A percentile compares a stretch with the other conserved stretches of the same genome.
Evolutionary conservation across 768 basidiomycete genomes (phyloP).

Genomic region (Rickenella mellea): DNA sequence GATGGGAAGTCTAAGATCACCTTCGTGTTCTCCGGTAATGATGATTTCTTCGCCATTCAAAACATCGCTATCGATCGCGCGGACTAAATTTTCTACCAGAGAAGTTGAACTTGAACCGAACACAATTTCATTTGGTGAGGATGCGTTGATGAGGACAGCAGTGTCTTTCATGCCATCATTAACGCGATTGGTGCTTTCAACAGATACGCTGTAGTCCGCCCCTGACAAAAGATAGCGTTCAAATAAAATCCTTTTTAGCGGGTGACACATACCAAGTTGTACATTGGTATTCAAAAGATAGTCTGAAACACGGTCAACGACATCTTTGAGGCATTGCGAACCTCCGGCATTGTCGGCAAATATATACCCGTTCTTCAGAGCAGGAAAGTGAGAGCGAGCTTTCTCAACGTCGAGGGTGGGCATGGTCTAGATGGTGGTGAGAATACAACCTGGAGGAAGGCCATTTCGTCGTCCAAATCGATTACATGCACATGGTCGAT

Average conservation of each 20-base stretch:
- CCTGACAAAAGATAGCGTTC: slow-evolving; percentile 15
- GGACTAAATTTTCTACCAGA: slow-evolving; percentile 59
- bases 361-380: slow-evolving; percentile 48
- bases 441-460: background rate
- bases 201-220: slow-evolving; percentile 56
- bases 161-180: slow-evolving; percentile 40
- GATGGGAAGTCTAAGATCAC: slow-evolving; percentile 22
- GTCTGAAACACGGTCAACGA: slow-evolving; percentile 51
- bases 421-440: slow-evolving; percentile 1
- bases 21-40: slow-evolving; percentile 74
- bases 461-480: too few relatives aligned
- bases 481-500: too few relatives aligned
- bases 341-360: slow-evolving; percentile 76
- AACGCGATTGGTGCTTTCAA: slow-evolving; percentile 40
- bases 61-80: slow-evolving; percentile 48
- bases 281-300: slow-evolving; percentile 68
- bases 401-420: slow-evolving; percentile 33
- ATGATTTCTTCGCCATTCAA: slow-evolving; percentile 63
- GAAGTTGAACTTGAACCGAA: slow-evolving; percentile 61
- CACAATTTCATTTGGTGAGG: slow-evolving; percentile 51
- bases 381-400: slow-evolving; percentile 55
- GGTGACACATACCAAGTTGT: slow-evolving; percentile 34
- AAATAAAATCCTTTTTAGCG: background rate
- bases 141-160: slow-evolving; percentile 54
- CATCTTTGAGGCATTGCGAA: slow-evolving; percentile 48